These are phyloP conservation scores for Penicillium bialowiezense DNA, from an alignment of 495 filamentous ascomycete species.

Conservation along the genomic window DNA sequence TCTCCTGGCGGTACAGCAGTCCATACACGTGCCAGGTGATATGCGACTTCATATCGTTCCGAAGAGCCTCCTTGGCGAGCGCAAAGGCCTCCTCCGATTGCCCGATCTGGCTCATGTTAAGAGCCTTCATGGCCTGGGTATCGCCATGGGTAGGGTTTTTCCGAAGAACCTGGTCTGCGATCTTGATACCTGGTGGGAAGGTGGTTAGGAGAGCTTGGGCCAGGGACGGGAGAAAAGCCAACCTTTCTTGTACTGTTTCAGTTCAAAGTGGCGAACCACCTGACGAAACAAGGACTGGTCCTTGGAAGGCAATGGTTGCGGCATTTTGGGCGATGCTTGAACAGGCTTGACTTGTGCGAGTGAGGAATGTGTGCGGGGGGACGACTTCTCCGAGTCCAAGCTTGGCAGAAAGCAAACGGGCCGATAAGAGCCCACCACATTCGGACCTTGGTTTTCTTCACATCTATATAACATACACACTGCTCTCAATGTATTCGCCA, in stretches of 20 bases:
- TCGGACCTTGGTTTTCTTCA: neutral
- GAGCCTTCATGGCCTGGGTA: conserved; percentile 97
- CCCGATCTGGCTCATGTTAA: conserved; percentile 89
- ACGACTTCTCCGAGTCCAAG: conserved; percentile 31
- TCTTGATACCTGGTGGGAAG: conserved; percentile 67
- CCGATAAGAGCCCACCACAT: conserved; percentile 20
- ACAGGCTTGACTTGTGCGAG: conserved; percentile 33
- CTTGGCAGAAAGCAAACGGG: conserved; percentile 25
- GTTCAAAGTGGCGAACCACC: conserved; percentile 92
- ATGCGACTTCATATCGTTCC: conserved; percentile 96
- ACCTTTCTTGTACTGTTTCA: conserved; percentile 98
- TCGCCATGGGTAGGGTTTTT: conserved; percentile 96
- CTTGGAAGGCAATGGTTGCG: conserved; percentile 82
- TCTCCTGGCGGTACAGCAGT: conserved; percentile 84
- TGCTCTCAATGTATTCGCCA: neutral
- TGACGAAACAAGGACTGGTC: conserved; percentile 90
- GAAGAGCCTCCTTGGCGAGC: conserved; percentile 85
- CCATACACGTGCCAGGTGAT: conserved; percentile 99
- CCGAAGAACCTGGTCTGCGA: conserved; percentile 88
- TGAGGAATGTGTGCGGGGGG: conserved; percentile 43
- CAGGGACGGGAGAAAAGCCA: neutral
- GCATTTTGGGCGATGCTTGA: conserved; percentile 57
- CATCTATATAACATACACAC: no score
- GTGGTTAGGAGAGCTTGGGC: conserved; percentile 14
- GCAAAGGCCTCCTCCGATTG: conserved; percentile 91